These are phyloP conservation scores for Podila minutissima DNA, from an alignment of 192 early-diverging fungal genomes.

Conservation along the genomic window DNA sequence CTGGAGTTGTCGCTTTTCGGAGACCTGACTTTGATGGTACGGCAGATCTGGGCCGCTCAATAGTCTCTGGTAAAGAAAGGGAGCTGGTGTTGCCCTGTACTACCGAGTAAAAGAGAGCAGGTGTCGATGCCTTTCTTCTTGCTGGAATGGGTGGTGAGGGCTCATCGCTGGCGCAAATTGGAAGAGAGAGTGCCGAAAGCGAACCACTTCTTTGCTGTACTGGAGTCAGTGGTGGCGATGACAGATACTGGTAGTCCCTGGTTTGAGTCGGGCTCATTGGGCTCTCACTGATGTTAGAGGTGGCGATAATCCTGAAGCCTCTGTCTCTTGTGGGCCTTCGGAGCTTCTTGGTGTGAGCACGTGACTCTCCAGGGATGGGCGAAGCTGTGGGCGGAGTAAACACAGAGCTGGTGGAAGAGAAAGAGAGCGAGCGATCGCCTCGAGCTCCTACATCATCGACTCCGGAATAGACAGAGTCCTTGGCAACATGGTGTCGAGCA, in stretches of 20 bases:
- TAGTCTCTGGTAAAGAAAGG: not conserved
- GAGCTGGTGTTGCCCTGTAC: not conserved
- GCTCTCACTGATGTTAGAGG: not conserved
- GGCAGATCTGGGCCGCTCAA: not conserved
- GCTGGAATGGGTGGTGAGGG: not conserved
- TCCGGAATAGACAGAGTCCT: not conserved
- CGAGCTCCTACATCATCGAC: not conserved
- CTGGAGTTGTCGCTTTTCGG: not conserved
- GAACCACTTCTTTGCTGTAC: not conserved
- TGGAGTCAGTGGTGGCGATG: not conserved
- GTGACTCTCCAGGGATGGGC: not conserved
- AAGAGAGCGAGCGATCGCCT: not conserved
- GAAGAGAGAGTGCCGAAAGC: not conserved
- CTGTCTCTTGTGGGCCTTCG: not conserved
- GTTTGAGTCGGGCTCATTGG: not conserved
- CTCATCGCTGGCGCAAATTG: not conserved
- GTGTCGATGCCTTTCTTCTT: not conserved
- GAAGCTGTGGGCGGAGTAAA: not conserved
- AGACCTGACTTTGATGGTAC: not conserved
- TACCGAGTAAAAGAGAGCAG: not conserved
- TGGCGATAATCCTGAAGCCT: slow-evolving; percentile 24
- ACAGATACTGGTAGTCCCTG: not conserved
- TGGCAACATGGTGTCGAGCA: not conserved
- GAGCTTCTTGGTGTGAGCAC: not conserved
- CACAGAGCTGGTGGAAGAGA: not conserved